Conservation (phyloP, 352 stramenopile genomes). For the Phytopythium kandeliae region DNA sequence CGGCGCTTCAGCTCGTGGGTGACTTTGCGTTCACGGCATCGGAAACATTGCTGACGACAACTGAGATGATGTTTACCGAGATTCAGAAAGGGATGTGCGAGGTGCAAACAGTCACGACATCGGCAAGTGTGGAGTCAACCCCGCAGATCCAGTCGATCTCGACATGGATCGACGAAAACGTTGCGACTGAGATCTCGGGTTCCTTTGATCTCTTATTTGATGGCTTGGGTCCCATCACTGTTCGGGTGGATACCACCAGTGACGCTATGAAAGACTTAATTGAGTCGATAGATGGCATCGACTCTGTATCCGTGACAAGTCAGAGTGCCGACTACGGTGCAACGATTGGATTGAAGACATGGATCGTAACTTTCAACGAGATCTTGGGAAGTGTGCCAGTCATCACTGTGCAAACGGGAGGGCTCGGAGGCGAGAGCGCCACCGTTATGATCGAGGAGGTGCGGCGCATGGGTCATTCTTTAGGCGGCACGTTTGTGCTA, state of each 20-base stretch:
- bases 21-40: conserved; percentile 37
- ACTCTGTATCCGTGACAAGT: conserved; percentile 59
- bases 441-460: conserved; percentile 66
- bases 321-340: conserved; percentile 43
- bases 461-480: conserved; percentile 62
- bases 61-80: conserved; percentile 42
- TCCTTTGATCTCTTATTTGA: conserved; percentile 64
- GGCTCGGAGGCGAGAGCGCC: conserved; percentile 53
- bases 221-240: conserved; percentile 34
- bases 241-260: conserved; percentile 30
- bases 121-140: conserved; percentile 85
- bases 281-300: conserved; percentile 69
- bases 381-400: conserved; percentile 88
- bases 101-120: conserved; percentile 92
- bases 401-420: conserved; percentile 58
- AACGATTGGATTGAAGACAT: conserved; percentile 45
- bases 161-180: conserved; percentile 54
- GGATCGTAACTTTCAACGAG: conserved; percentile 90
- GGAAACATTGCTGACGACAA: conserved; percentile 23
- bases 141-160: conserved; percentile 87
- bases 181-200: conserved; percentile 33
- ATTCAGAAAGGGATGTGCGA: conserved; percentile 89
- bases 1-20: conserved; percentile 50
- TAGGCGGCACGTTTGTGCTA: conserved; percentile 92
- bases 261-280: conserved; percentile 53